phyloP scores from a whole-genome alignment of 225 moss, liverwort and hornwort species.

The Sphagnum tenellum region DNA sequence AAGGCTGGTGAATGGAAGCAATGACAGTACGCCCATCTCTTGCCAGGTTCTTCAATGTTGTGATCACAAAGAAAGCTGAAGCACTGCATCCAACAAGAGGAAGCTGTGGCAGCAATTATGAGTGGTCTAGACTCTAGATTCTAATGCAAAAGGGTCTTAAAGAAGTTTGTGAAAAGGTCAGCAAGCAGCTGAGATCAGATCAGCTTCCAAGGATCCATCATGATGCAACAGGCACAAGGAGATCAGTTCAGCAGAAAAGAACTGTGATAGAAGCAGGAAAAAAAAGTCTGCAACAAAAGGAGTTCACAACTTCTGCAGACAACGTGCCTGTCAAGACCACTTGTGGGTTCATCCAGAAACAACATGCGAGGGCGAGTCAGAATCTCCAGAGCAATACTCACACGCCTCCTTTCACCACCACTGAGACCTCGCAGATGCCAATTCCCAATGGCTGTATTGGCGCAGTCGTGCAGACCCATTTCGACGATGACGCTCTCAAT shows the following conservation, averaged over 20 bases:
- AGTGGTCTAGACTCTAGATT: no score
- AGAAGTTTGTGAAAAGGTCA: background rate
- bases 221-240: background rate
- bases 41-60: constrained; percentile 5
- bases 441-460: constrained; percentile 67
- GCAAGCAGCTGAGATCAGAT: background rate
- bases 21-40: constrained; percentile 11
- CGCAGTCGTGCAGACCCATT: constrained; percentile 75
- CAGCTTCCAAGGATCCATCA: background rate
- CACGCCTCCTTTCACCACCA: constrained; percentile 82
- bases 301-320: no score
- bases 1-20: constrained; percentile 10
- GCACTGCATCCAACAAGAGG: constrained; percentile 2
- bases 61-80: constrained; percentile 9
- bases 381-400: constrained; percentile 77
- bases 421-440: constrained; percentile 85
- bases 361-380: constrained; percentile 66
- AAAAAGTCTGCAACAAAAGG: constrained; percentile 8
- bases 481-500: constrained; percentile 64
- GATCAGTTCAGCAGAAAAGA: background rate
- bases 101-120: background rate
- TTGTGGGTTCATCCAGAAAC: constrained; percentile 90
- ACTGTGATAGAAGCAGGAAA: background rate
- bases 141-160: background rate
- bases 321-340: constrained; percentile 59